phyloP scores from a whole-genome alignment of 768 basidiomycete species.

The Coprinellus aureogranulatus region DNA sequence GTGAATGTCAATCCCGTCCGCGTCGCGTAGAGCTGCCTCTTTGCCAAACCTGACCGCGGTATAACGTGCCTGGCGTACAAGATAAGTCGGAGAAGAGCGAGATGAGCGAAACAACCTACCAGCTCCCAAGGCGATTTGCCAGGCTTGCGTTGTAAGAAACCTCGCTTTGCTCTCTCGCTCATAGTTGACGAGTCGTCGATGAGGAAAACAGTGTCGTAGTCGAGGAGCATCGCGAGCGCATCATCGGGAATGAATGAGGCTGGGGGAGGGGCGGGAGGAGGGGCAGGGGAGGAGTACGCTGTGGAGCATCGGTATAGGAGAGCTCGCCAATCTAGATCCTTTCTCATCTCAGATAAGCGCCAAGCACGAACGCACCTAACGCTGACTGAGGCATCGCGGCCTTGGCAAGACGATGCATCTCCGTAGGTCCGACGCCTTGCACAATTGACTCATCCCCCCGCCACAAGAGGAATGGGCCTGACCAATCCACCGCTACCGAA shows the following conservation, averaged over 20 bases:
- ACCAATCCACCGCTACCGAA: constrained; percentile 16
- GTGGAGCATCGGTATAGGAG: too few species aligned
- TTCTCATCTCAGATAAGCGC: too few species aligned
- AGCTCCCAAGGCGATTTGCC: constrained; percentile 5
- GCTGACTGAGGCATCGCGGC: background rate
- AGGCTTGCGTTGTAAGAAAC: background rate
- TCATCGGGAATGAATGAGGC: too few species aligned
- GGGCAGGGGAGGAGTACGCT: too few species aligned
- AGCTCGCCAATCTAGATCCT: too few species aligned
- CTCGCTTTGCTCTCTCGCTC: background rate
- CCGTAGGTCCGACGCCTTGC: background rate
- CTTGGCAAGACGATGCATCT: background rate
- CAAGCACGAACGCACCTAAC: background rate
- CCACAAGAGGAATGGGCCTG: constrained; percentile 2
- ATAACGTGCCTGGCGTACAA: background rate
- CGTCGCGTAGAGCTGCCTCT: background rate
- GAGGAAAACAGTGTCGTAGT: constrained; percentile 8
- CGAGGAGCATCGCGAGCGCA: background rate
- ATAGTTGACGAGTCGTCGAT: constrained; percentile 9
- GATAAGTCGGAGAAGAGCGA: background rate
- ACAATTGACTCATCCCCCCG: background rate
- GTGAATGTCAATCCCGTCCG: constrained; percentile 7
- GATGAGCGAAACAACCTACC: background rate
- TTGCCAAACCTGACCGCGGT: background rate
- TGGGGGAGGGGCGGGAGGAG: too few species aligned